Percentiles rank a stretch among this genome's conserved stretches.
phyloP scores from a whole-genome alignment of 805 yeast genomes.

The Wickerhamiella spandovensis region DNA sequence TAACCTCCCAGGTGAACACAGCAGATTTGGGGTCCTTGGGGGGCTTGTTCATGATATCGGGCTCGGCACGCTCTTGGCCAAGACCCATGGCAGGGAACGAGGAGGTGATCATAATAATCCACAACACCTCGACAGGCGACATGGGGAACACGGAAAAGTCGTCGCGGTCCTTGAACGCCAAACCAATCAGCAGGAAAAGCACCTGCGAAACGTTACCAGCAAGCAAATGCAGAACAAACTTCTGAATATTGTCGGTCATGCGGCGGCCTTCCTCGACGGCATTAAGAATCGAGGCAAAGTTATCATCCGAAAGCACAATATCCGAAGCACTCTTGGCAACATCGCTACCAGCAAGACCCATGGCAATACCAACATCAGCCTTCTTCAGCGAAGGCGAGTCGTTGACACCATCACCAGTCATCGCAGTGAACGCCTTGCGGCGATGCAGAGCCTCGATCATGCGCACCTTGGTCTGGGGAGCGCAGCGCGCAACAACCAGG shows the following conservation, averaged over 20 bases:
- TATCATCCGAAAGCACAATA: slow-evolving; percentile 62
- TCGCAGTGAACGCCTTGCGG: slow-evolving; percentile 54
- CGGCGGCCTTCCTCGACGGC: slow-evolving; percentile 73
- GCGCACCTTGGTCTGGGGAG: slow-evolving; percentile 70
- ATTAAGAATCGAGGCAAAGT: slow-evolving; percentile 64
- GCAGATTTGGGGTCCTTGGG: slow-evolving; percentile 44
- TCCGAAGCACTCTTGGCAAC: slow-evolving; percentile 79
- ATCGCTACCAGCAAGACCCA: slow-evolving; percentile 67
- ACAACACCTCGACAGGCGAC: slow-evolving; percentile 65
- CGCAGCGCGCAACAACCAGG: slow-evolving; percentile 68
- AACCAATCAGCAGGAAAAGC: slow-evolving; percentile 52
- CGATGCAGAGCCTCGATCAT: slow-evolving; percentile 67
- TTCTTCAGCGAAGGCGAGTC: slow-evolving; percentile 93
- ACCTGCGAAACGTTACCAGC: slow-evolving; percentile 67
- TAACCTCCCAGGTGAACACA: slow-evolving; percentile 53
- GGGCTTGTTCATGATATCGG: slow-evolving; percentile 49
- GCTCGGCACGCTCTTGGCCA: slow-evolving; percentile 52
- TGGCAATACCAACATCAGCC: slow-evolving; percentile 81
- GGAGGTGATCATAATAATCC: slow-evolving; percentile 68
- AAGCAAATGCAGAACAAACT: slow-evolving; percentile 58
- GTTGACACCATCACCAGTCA: slow-evolving; percentile 95
- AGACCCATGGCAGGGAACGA: slow-evolving; percentile 80
- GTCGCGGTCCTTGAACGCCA: slow-evolving; percentile 50
- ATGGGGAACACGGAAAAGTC: slow-evolving; percentile 69
- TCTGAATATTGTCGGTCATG: slow-evolving; percentile 66